Base-by-base conservation (phyloP, 2,329 filamentous ascomycete species). In the Fusarium continuum region DNA sequence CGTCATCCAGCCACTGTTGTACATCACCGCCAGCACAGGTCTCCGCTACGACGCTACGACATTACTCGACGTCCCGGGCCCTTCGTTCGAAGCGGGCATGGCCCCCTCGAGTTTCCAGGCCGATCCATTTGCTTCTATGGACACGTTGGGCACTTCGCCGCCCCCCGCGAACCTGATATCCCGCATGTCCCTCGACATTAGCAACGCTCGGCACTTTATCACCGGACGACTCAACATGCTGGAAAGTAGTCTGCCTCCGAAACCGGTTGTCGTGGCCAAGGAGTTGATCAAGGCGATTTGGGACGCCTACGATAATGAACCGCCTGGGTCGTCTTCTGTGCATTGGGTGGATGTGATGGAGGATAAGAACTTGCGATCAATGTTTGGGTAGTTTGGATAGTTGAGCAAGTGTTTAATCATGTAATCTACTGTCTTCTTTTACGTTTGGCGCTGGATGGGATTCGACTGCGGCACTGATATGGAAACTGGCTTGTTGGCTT, bases 271-370 rank as follows among this genome's bases (percentile, higher is more conserved):
- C 1, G 76, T 80, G n/a, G 78, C 78, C 2, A 78, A 77, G 57
- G 69, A 78, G 34, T 70, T 80, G 2, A 71, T 80, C 8, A 76
- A 72, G n/a, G 74, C 76, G 0, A 75, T 80, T 3, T 80, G 78
- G 78, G 71, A 70, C 2, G 75, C 74, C 1, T 80, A 80, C 17
- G 78, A 80, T 29, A 64, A 57, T 4, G 78, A 79, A 40, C 16
- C 58, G 8, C 70, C 73, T 4, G 76, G 71, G 0, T 66, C 70
- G 1, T 55, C 69, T 10, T 60, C 72, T 9, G 77, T 77, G 1
- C 78, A 80, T 36, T 80, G 78, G 78, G 70, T 79, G 4, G 78
- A 80, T 44, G 75, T 80, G 5, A 80, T 79, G 77, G 75, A 75
- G 44, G 67, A 72, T 5, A 71, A 71, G 14, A 68, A 74, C 20